Conservation (phyloP, 306 rosid genomes). For the Echinosophora koreensis region DNA sequence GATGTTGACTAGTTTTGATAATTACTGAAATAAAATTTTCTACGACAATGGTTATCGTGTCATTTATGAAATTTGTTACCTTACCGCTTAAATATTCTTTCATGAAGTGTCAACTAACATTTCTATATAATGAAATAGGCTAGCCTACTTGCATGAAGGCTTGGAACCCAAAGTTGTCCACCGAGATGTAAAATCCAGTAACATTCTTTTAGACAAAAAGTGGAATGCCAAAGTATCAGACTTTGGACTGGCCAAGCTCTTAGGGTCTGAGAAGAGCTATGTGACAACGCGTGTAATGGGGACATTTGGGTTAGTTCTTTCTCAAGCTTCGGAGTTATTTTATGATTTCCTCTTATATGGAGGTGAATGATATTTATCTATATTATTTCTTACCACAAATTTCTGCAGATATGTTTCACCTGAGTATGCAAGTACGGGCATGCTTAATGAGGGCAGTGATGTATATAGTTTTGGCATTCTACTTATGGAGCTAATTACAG, state of each 20-base stretch:
- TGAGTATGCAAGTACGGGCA: slow-evolving; percentile 97
- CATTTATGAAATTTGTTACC: not conserved
- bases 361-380: slow-evolving; percentile 7
- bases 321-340: slow-evolving; percentile 29
- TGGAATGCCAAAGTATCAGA: slow-evolving; percentile 96
- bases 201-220: slow-evolving; percentile 89
- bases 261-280: slow-evolving; percentile 81
- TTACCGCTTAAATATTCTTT: not conserved
- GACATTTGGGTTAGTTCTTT: slow-evolving; percentile 86
- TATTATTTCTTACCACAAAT: slow-evolving; percentile 8
- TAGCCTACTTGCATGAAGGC: slow-evolving; percentile 96
- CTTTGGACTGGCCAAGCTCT: slow-evolving; percentile 95
- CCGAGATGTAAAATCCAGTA: slow-evolving; percentile 94
- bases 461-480: slow-evolving; percentile 94
- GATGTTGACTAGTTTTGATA: slow-evolving; percentile 10
- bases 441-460: slow-evolving; percentile 97
- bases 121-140: slow-evolving; percentile 58
- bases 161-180: slow-evolving; percentile 99
- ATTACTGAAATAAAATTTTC: not conserved
- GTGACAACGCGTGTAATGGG: slow-evolving; percentile 99
- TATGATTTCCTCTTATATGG: not conserved
- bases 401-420: slow-evolving; percentile 91
- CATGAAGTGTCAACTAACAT: not conserved
- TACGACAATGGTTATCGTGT: not conserved
- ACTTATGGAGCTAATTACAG: slow-evolving; percentile 97